Base-by-base conservation (phyloP, 2,329 filamentous ascomycete species). In the Aureobasidium sp. region DNA sequence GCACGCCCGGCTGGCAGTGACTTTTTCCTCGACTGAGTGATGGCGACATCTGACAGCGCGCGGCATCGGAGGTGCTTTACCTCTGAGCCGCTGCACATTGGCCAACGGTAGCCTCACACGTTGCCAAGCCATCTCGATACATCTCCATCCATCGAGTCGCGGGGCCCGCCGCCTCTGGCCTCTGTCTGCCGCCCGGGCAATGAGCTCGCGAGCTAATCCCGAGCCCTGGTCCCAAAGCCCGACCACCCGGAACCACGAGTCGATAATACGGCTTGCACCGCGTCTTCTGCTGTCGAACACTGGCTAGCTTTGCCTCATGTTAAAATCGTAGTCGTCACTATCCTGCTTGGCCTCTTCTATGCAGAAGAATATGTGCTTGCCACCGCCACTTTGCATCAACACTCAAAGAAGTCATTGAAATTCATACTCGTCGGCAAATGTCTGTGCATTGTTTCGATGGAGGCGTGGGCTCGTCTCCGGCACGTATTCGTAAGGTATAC, bases 91-190 rank as follows among this genome's bases (percentile, higher is more conserved):
- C 36, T 37, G 4, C 15, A 25, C 1, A 58, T 58, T 58, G 42
- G 55, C 15, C 27, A 37, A 8, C 6, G 27, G 5, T 20, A 20
- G 39, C 22, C 42, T 42, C 55, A 44, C 20, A 34, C 42, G 55
- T 58, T 58, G 55, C 42, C 42, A 47, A 57, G 53, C n/a, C 53
- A 57, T 56, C 39, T 56, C 52, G 51, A 53, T 41, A 39, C 22
- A 27, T 53, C 51, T 41, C 51, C 51, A 22, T 22, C 49, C 51
- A 14, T 41, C 49, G 20, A 11, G 41, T 44, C 42, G 42, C 22
- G 22, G 42, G 42, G 42, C 22, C 42, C 22, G 27, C 45, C 27
- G 29, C 31, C 31, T 34, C 31, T 44, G n/a, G 31, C 31, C 31
- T 58, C 34, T 47, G 37, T 58, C 17, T 48, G 20, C 31, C 34